Percentiles rank a stretch among this genome's conserved stretches.
Conservation (phyloP, 2,329 filamentous ascomycete genomes). For the Pochonia chlamydosporia region DNA sequence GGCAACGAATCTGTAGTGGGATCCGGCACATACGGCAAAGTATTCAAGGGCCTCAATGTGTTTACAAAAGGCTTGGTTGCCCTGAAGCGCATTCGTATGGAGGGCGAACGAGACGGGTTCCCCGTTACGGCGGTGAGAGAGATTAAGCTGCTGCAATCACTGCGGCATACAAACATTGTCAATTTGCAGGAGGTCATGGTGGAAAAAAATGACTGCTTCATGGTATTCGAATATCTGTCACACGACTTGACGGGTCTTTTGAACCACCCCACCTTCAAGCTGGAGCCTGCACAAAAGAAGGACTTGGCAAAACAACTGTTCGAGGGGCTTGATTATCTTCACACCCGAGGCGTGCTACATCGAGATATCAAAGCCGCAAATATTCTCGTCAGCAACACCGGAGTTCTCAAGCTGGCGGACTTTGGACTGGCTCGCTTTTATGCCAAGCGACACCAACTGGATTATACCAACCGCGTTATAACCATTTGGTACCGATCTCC, state of each 20-base stretch:
- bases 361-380: slow-evolving; percentile 98
- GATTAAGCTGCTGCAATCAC: slow-evolving; percentile 84
- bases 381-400: slow-evolving; percentile 85
- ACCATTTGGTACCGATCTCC: slow-evolving; percentile 97
- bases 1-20: slow-evolving; percentile 97
- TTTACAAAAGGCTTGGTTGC: slow-evolving; percentile 81
- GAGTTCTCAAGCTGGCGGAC: slow-evolving; percentile 86
- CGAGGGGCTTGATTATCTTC: slow-evolving; percentile 87
- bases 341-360: slow-evolving; percentile 87
- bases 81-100: slow-evolving; percentile 88
- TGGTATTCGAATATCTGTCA: slow-evolving; percentile 98
- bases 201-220: slow-evolving; percentile 96
- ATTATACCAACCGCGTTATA: slow-evolving; percentile 98
- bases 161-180: slow-evolving; percentile 78
- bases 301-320: slow-evolving; percentile 90
- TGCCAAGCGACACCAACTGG: slow-evolving; percentile 81
- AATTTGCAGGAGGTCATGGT: slow-evolving; percentile 92
- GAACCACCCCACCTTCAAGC: slow-evolving; percentile 86
- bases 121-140: slow-evolving; percentile 87
- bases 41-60: slow-evolving; percentile 91
- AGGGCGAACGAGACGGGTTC: slow-evolving; percentile 85
- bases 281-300: slow-evolving; percentile 84
- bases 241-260: slow-evolving; percentile 93
- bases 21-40: slow-evolving; percentile 91
- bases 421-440: slow-evolving; percentile 97